phyloP scores from a whole-genome alignment of 495 filamentous ascomycete genomes.

The Extremus antarcticus region DNA sequence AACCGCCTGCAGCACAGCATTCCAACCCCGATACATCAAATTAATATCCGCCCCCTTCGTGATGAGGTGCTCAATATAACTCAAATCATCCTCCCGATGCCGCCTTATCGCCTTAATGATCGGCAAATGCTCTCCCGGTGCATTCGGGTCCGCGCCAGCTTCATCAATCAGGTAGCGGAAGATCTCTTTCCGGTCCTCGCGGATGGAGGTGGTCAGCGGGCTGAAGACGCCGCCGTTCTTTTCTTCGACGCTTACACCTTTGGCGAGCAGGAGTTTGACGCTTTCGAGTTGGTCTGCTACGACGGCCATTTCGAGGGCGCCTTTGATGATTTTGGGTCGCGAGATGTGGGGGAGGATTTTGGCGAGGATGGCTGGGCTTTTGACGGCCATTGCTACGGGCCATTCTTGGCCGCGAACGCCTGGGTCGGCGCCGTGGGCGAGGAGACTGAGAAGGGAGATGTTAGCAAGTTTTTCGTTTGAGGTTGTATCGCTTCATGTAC shows the following conservation, averaged over 20 bases:
- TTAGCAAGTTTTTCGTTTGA: not conserved
- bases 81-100: constrained; percentile 36
- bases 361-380: constrained; percentile 35
- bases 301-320: constrained; percentile 46
- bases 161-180: constrained; percentile 40
- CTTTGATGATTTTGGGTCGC: constrained; percentile 39
- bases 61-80: constrained; percentile 41
- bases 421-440: constrained; percentile 41
- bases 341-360: constrained; percentile 36
- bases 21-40: constrained; percentile 44
- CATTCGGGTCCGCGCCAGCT: constrained; percentile 41
- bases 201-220: constrained; percentile 44
- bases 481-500: not conserved
- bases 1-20: constrained; percentile 30
- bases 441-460: constrained; percentile 20
- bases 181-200: constrained; percentile 41
- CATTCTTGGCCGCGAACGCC: constrained; percentile 43
- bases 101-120: constrained; percentile 45
- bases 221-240: constrained; percentile 48
- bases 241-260: constrained; percentile 42
- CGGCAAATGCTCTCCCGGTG: constrained; percentile 44
- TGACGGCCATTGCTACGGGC: constrained; percentile 45
- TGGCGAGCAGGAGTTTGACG: constrained; percentile 37
- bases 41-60: constrained; percentile 44
- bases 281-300: constrained; percentile 34